Percentiles rank a stretch among this genome's conserved stretches.
Conservation (phyloP, 805 yeast genomes). For the Komagataella ulmi region DNA sequence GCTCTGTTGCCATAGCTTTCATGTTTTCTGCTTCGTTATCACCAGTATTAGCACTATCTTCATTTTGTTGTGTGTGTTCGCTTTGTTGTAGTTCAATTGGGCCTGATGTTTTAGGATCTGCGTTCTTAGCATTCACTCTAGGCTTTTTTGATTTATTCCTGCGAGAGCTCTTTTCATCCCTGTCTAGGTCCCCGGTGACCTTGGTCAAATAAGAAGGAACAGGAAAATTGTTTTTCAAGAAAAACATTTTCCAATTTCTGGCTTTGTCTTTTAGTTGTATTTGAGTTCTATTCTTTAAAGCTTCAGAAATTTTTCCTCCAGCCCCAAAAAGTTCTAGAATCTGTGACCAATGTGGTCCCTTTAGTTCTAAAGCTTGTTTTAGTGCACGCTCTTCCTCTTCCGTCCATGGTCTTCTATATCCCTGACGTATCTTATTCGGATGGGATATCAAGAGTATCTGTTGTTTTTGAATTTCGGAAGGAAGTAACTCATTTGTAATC, state of each 20-base stretch:
- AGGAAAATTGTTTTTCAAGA: slow-evolving; percentile 58
- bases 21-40: not conserved
- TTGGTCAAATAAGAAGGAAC: slow-evolving; percentile 69
- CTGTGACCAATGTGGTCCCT: slow-evolving; percentile 92
- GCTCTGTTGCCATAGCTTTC: not conserved
- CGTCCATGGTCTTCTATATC: slow-evolving; percentile 66
- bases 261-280: slow-evolving; percentile 95
- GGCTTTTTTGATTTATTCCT: not conserved
- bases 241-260: slow-evolving; percentile 86
- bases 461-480: slow-evolving; percentile 4
- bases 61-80: not conserved
- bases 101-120: not conserved
- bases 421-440: not conserved
- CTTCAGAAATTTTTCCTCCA: slow-evolving; percentile 79
- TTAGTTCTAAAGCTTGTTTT: slow-evolving; percentile 61
- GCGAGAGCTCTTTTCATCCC: slow-evolving; percentile 3
- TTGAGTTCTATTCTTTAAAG: slow-evolving; percentile 75
- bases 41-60: not conserved
- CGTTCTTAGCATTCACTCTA: not conserved
- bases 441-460: not conserved
- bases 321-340: slow-evolving; percentile 87
- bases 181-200: slow-evolving; percentile 78
- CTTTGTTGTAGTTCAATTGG: not conserved
- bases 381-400: slow-evolving; percentile 80
- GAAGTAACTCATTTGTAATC: slow-evolving; percentile 1